A percentile compares a stretch with the other conserved stretches of the same genome.
Conservation (phyloP, 1,284 basidiomycete species). For the Peniophora sp. region DNA sequence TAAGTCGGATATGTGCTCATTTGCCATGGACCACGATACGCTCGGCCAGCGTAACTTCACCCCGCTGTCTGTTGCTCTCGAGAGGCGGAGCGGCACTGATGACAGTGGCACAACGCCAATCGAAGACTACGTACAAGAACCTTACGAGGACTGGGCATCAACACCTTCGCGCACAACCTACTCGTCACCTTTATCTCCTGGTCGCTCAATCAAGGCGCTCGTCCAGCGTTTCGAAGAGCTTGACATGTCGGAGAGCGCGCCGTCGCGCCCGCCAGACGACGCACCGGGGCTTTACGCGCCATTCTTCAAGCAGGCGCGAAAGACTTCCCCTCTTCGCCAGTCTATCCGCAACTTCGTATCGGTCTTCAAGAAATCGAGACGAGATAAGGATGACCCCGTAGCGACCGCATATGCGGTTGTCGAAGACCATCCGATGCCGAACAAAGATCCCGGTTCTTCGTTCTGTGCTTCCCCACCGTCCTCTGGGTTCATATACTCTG, state of each 20-base stretch:
- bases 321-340: conserved; percentile 46
- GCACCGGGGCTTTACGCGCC: conserved; percentile 8
- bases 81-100: no score
- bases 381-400: conserved; percentile 16
- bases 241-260: neutral
- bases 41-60: no score
- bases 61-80: no score
- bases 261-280: neutral
- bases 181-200: conserved; percentile 9
- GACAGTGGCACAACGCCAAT: neutral
- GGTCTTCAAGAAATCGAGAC: conserved; percentile 49
- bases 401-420: neutral
- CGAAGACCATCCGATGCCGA: neutral
- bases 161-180: conserved; percentile 7
- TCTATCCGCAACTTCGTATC: conserved; percentile 61
- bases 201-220: conserved; percentile 26
- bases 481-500: conserved; percentile 20
- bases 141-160: conserved; percentile 19
- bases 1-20: no score
- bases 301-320: conserved; percentile 9
- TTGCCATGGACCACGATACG: no score
- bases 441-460: conserved; percentile 7
- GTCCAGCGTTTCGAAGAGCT: conserved; percentile 26
- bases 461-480: conserved; percentile 23
- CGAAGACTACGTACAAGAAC: conserved; percentile 7